These are phyloP conservation scores for Arthrobotrys conoides DNA, from an alignment of 2,329 filamentous ascomycete genomes.

Conservation along the genomic window DNA sequence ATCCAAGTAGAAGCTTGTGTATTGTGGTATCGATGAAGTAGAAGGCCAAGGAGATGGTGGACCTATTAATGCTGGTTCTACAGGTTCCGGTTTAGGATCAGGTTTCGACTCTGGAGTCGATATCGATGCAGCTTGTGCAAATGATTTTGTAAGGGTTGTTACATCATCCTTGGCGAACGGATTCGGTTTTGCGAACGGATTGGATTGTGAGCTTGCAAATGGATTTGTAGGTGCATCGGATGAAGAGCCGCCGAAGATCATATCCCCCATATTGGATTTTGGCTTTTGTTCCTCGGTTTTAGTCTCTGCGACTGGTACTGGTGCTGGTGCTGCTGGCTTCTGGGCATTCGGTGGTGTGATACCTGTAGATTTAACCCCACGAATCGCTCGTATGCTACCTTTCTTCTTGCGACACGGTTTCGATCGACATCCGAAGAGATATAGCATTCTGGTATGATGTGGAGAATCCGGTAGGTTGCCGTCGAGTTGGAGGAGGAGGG, in stretches of 20 bases:
- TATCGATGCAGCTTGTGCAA: slow-evolving; percentile 78
- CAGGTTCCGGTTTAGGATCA: slow-evolving; percentile 63
- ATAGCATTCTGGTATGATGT: slow-evolving; percentile 87
- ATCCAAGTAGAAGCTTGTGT: slow-evolving; percentile 84
- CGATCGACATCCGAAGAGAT: slow-evolving; percentile 84
- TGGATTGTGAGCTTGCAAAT: slow-evolving; percentile 62
- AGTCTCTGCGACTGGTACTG: slow-evolving; percentile 64
- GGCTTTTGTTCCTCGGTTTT: slow-evolving; percentile 64
- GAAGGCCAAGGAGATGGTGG: slow-evolving; percentile 82
- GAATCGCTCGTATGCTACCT: slow-evolving; percentile 79
- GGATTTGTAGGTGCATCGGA: slow-evolving; percentile 64
- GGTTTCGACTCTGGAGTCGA: slow-evolving; percentile 66
- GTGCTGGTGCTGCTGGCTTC: neutral
- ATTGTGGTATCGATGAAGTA: slow-evolving; percentile 77
- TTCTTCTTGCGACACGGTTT: slow-evolving; percentile 84
- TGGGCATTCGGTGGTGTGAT: slow-evolving; percentile 60
- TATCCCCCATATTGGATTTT: slow-evolving; percentile 64
- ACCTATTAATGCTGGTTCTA: slow-evolving; percentile 62
- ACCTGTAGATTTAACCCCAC: slow-evolving; percentile 65
- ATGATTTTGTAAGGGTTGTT: slow-evolving; percentile 79
- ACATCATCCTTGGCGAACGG: slow-evolving; percentile 72
- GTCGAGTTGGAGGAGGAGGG: slow-evolving; percentile 89
- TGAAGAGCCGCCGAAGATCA: slow-evolving; percentile 60
- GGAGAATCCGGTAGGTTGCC: slow-evolving; percentile 87
- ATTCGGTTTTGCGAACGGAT: slow-evolving; percentile 69